These are phyloP conservation scores for Heritiera fomes DNA, from an alignment of 345 rosid genomes.

Conservation along the genomic window DNA sequence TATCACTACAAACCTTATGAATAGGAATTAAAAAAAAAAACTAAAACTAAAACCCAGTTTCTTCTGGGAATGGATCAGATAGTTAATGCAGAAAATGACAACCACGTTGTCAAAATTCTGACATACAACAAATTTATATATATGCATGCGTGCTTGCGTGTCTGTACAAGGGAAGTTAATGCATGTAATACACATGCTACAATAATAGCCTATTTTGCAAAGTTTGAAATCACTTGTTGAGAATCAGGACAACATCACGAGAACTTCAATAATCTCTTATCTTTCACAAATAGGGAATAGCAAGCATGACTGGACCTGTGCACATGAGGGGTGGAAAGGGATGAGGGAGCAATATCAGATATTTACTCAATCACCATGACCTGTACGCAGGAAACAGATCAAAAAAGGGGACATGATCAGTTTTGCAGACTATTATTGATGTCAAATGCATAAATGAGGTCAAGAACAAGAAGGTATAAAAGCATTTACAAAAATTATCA, in stretches of 20 bases:
- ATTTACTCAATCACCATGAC: not conserved
- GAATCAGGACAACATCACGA: not conserved
- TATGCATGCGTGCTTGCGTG: too few relatives aligned
- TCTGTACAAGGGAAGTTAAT: too few relatives aligned
- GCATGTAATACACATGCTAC: not conserved
- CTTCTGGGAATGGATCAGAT: not conserved
- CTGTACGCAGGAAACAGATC: not conserved
- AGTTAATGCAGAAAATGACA: not conserved
- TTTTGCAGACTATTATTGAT: slow-evolving; percentile 2
- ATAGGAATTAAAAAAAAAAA: not conserved
- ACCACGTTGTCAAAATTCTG: not conserved
- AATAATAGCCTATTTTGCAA: not conserved
- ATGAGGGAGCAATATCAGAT: not conserved
- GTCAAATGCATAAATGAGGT: not conserved
- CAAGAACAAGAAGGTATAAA: not conserved
- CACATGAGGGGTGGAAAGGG: not conserved
- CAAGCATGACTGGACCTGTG: not conserved
- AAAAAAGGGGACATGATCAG: not conserved
- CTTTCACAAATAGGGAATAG: not conserved
- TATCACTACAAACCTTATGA: not conserved
- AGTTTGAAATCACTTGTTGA: not conserved
- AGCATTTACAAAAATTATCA: not conserved
- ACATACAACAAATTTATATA: too few relatives aligned
- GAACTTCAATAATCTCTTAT: not conserved
- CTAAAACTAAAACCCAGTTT: not conserved